phyloP scores from a whole-genome alignment of 1,284 basidiomycete species.

The Heterobasidion parviporum region DNA sequence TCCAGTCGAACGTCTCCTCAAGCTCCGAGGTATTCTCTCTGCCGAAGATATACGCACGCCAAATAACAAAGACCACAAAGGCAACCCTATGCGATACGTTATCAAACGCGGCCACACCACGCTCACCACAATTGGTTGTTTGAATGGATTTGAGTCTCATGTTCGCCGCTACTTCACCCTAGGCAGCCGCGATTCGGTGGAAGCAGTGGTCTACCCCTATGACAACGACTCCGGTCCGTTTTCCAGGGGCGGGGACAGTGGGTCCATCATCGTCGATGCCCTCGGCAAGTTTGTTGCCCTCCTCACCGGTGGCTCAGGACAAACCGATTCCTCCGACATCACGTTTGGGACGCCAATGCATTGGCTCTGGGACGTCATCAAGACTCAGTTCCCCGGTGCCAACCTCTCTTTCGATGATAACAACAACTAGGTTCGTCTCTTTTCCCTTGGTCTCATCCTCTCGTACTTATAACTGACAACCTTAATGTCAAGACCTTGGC shows the following conservation, averaged over 20 bases:
- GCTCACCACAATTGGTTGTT: constrained; percentile 22
- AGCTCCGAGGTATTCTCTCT: constrained; percentile 23
- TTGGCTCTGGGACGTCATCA: constrained; percentile 23
- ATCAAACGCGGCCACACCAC: constrained; percentile 26
- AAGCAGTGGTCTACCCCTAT: constrained; percentile 17
- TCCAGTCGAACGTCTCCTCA: constrained; percentile 20
- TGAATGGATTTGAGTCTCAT: constrained; percentile 21
- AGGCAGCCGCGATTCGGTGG: constrained; percentile 22
- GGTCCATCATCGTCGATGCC: constrained; percentile 21
- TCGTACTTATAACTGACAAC: not conserved
- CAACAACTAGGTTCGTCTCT: constrained; percentile 12
- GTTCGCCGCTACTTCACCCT: constrained; percentile 19
- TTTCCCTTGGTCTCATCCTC: constrained; percentile 1
- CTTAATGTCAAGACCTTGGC: not conserved
- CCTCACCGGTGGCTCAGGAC: constrained; percentile 23
- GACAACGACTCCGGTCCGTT: constrained; percentile 21
- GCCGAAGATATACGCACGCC: constrained; percentile 20
- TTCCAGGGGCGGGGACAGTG: constrained; percentile 28
- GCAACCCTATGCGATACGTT: constrained; percentile 20
- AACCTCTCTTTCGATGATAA: constrained; percentile 17
- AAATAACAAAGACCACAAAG: constrained; percentile 15
- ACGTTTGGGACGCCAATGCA: constrained; percentile 24
- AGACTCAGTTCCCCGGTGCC: constrained; percentile 17
- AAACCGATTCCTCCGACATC: constrained; percentile 18
- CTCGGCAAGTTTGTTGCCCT: constrained; percentile 17